phyloP scores from a whole-genome alignment of 1,284 basidiomycete species.

The Irpex sp. region DNA sequence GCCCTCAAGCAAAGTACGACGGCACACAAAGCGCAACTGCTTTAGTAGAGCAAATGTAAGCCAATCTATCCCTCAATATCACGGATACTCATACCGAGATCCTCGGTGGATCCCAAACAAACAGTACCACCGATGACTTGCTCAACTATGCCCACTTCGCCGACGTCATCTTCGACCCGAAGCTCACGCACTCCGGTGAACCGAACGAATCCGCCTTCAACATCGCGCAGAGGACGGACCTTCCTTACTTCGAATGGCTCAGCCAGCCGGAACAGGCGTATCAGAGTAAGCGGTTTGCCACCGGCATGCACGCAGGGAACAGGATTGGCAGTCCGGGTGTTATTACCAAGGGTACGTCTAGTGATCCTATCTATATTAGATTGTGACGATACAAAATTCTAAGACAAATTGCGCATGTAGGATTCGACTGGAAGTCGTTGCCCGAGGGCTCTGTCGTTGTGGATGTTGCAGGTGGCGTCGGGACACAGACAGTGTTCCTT shows the following conservation, averaged over 20 bases:
- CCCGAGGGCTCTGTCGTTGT: slow-evolving; percentile 14
- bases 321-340: slow-evolving; percentile 28
- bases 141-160: slow-evolving; percentile 24
- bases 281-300: slow-evolving; percentile 43
- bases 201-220: slow-evolving; percentile 27
- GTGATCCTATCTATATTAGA: neutral
- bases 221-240: slow-evolving; percentile 22
- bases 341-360: neutral
- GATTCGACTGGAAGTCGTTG: slow-evolving; percentile 14
- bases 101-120: too few relatives aligned
- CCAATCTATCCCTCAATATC: neutral
- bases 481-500: slow-evolving; percentile 20
- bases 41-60: slow-evolving; percentile 1
- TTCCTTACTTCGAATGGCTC: slow-evolving; percentile 27
- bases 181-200: slow-evolving; percentile 26
- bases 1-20: slow-evolving; percentile 5
- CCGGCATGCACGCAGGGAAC: slow-evolving; percentile 59
- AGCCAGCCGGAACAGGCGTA: slow-evolving; percentile 25
- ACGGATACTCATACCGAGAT: neutral
- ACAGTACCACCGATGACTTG: neutral
- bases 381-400: neutral
- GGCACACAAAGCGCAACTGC: slow-evolving; percentile 1
- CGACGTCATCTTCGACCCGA: slow-evolving; percentile 32
- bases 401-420: neutral
- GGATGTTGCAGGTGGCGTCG: slow-evolving; percentile 24